These are phyloP conservation scores for Fonsecaea multimorphosa DNA, from an alignment of 2,329 filamentous ascomycete genomes.

Conservation along the genomic window DNA sequence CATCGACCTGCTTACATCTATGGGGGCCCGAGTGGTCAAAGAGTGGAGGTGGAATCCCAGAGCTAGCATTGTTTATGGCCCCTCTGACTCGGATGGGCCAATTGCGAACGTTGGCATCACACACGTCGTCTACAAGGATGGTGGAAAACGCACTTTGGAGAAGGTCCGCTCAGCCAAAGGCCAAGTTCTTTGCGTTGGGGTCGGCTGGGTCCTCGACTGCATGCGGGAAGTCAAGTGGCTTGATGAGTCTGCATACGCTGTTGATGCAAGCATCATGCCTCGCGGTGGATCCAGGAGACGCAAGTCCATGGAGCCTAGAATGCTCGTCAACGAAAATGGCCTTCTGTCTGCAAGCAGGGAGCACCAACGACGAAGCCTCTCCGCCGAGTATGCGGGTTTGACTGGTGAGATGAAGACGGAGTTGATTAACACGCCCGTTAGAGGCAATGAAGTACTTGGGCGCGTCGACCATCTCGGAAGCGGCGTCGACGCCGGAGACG, in stretches of 20 bases:
- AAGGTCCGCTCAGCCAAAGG: slow-evolving; percentile 76
- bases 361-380: slow-evolving; percentile 19
- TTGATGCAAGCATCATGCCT: slow-evolving; percentile 71
- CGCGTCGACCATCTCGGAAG: slow-evolving; percentile 5
- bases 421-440: slow-evolving; percentile 33
- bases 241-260: slow-evolving; percentile 71
- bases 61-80: slow-evolving; percentile 47
- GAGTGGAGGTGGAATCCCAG: slow-evolving; percentile 76
- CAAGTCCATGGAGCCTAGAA: slow-evolving; percentile 81
- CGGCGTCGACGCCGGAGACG: slow-evolving; percentile 11
- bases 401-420: slow-evolving; percentile 28
- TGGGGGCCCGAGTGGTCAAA: slow-evolving; percentile 81
- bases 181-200: slow-evolving; percentile 82
- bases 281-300: slow-evolving; percentile 73
- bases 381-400: slow-evolving; percentile 21
- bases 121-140: slow-evolving; percentile 90
- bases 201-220: slow-evolving; percentile 86
- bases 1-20: slow-evolving; percentile 75
- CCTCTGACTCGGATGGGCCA: slow-evolving; percentile 38
- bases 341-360: slow-evolving; percentile 55
- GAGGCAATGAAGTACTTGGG: slow-evolving; percentile 15
- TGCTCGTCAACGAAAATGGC: slow-evolving; percentile 72
- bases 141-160: slow-evolving; percentile 77
- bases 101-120: slow-evolving; percentile 72
- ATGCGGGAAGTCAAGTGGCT: slow-evolving; percentile 78